Base-by-base conservation (phyloP, 2,329 filamentous ascomycete species). In the Botrytis porri region DNA sequence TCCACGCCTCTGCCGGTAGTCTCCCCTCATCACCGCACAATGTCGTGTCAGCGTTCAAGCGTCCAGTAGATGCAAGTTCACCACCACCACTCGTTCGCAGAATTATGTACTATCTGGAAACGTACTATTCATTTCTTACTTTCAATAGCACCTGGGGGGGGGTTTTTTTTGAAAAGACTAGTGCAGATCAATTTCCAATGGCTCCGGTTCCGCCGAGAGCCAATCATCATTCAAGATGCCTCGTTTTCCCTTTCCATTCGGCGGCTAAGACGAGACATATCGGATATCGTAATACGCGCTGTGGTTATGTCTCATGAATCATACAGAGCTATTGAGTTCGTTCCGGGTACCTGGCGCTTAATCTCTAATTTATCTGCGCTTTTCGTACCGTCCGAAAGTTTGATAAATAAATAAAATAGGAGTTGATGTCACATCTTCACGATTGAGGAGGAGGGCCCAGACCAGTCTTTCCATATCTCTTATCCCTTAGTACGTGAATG, bases 311-410 rank as follows among this genome's bases (percentile, higher is more conserved):
- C 29, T 65, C 70, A 66, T 59, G 61, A 65, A 45, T 59, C 48
- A 35, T 41, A 57, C 16, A 37, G 48, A 43, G 10, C 37, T 41
- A 39, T 59, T 66, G 61, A 39, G 48, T 54, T 57, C 22, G 54
- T 66, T 43, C 70, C 48, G 70, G 45, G 70, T 71, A 71, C 70
- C 70, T 71, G 70, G 70, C 70, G 70, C 61, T 71, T 71, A 66
- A 43, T 25, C 48, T 14, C 48, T 25, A 35, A n/a, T 43, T 37
- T 14, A 59, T 57, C 61, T 71, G 70, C 59, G 70, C 70, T 66
- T 37, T 43, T 48, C 20, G 29, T 51, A 43, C 41, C 32, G 32
- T 70, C 41, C 39, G 29, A 64, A 37, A 48, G n/a, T 41, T 41
- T 57, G 35, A 67, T 41, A 16, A 32, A 39, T n/a, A n/a, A n/a